A percentile compares a stretch with the other conserved stretches of the same genome.
Evolutionary conservation across 805 yeast species (phyloP).

Genomic region (Candida corydali): DNA sequence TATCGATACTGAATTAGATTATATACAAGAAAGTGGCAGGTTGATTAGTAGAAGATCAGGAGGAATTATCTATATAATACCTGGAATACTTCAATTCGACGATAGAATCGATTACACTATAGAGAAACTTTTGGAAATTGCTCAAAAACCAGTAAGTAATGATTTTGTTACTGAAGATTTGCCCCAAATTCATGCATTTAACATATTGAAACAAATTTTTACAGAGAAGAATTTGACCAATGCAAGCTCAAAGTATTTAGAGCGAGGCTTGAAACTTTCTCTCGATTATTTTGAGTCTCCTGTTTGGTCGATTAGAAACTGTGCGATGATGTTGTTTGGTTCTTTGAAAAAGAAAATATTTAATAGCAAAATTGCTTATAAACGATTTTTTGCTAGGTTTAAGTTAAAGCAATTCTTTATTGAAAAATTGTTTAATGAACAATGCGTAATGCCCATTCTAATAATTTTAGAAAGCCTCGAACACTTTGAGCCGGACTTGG

Average conservation of each 20-base stretch:
- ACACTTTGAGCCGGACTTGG: constrained; percentile 27
- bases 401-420: constrained; percentile 49
- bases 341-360: constrained; percentile 78
- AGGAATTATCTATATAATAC: constrained; percentile 77
- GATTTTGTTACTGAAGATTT: constrained; percentile 59
- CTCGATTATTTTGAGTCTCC: constrained; percentile 59
- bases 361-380: constrained; percentile 50
- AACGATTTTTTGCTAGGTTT: constrained; percentile 68
- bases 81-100: constrained; percentile 46
- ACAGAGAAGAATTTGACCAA: constrained; percentile 65
- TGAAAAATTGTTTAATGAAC: constrained; percentile 34
- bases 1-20: constrained; percentile 20
- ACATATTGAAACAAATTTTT: constrained; percentile 73
- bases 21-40: background rate
- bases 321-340: constrained; percentile 90
- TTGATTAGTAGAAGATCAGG: constrained; percentile 87
- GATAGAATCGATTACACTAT: constrained; percentile 43
- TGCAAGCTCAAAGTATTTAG: constrained; percentile 47
- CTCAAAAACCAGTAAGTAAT: constrained; percentile 44
- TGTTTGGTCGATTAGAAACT: constrained; percentile 85
- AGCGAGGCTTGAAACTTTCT: constrained; percentile 56
- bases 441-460: constrained; percentile 70
- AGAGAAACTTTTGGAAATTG: constrained; percentile 48
- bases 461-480: constrained; percentile 68
- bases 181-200: constrained; percentile 93